phyloP scores from a whole-genome alignment of 352 stramenopile species.

The Phytophthora constricta region DNA sequence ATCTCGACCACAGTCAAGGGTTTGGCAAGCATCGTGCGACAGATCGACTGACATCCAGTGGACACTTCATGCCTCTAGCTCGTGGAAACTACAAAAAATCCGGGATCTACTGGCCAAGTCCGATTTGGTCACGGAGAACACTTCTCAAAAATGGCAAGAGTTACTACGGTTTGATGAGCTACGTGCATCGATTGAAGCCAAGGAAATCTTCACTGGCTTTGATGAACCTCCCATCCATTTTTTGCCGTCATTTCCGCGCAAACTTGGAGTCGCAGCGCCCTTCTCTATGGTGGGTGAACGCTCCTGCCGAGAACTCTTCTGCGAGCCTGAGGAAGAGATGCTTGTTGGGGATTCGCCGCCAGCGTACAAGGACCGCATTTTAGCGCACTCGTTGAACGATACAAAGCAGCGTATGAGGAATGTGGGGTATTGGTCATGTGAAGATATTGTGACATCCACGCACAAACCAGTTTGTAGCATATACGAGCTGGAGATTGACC shows the following conservation, averaged over 20 bases:
- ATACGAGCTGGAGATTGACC: slow-evolving; percentile 79
- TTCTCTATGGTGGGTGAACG: slow-evolving; percentile 77
- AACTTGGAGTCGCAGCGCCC: slow-evolving; percentile 56
- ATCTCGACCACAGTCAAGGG: slow-evolving; percentile 6
- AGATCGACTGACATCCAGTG: slow-evolving; percentile 24
- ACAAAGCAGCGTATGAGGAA: slow-evolving; percentile 65
- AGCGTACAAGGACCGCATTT: slow-evolving; percentile 79
- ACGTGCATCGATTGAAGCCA: slow-evolving; percentile 70
- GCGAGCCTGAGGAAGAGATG: slow-evolving; percentile 43
- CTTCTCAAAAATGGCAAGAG: slow-evolving; percentile 73
- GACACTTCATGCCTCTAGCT: slow-evolving; percentile 28
- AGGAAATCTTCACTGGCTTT: slow-evolving; percentile 89
- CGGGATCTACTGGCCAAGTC: slow-evolving; percentile 69
- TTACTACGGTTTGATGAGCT: slow-evolving; percentile 79
- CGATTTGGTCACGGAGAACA: slow-evolving; percentile 63
- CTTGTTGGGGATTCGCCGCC: slow-evolving; percentile 39
- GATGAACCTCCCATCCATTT: slow-evolving; percentile 82
- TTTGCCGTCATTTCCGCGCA: slow-evolving; percentile 74
- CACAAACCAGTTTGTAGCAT: slow-evolving; percentile 80
- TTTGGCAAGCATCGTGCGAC: slow-evolving; percentile 27
- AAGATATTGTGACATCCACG: slow-evolving; percentile 65
- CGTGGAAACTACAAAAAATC: slow-evolving; percentile 59
- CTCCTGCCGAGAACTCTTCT: slow-evolving; percentile 63
- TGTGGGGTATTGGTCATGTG: slow-evolving; percentile 70
- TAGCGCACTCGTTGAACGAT: slow-evolving; percentile 72